Percentiles rank a stretch among this genome's conserved stretches.
These are phyloP conservation scores for Alternaria metachromatica DNA, from an alignment of 2,329 filamentous ascomycete genomes.

Conservation along the genomic window DNA sequence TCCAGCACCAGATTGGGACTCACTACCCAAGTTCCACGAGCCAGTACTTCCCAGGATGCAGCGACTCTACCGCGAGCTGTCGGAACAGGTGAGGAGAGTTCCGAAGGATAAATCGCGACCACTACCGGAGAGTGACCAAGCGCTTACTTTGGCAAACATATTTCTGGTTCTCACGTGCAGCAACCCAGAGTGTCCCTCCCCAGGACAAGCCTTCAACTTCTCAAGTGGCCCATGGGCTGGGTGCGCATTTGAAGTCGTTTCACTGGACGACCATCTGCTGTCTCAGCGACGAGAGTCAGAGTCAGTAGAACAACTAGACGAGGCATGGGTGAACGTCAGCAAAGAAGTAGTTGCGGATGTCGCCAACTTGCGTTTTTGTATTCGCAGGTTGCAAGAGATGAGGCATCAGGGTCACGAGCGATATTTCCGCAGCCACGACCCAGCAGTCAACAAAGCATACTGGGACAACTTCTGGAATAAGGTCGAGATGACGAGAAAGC, in stretches of 20 bases:
- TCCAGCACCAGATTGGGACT: no score
- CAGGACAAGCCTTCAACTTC: not conserved
- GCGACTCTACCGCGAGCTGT: not conserved
- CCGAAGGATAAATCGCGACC: not conserved
- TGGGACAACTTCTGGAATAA: conserved; percentile 29
- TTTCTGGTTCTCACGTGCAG: conserved; percentile 11
- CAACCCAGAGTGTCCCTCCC: not conserved
- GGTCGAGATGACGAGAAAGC: not conserved
- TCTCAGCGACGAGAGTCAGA: not conserved
- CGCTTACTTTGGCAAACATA: conserved; percentile 14
- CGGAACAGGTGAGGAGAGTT: not conserved
- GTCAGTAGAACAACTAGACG: not conserved
- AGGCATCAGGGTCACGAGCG: not conserved
- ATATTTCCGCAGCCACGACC: not conserved
- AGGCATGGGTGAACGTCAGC: conserved; percentile 4
- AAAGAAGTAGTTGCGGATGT: no score
- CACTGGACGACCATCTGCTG: conserved; percentile 5
- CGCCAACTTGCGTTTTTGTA: no score
- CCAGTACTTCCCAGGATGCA: not conserved
- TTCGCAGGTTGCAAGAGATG: not conserved
- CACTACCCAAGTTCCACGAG: not conserved
- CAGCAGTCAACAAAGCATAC: not conserved
- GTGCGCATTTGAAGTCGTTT: conserved; percentile 16
- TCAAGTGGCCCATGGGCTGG: conserved; percentile 16
- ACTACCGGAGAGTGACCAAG: not conserved